Base-by-base conservation (phyloP, 1,139 yeast species). In the Eremothecium gossypii region DNA sequence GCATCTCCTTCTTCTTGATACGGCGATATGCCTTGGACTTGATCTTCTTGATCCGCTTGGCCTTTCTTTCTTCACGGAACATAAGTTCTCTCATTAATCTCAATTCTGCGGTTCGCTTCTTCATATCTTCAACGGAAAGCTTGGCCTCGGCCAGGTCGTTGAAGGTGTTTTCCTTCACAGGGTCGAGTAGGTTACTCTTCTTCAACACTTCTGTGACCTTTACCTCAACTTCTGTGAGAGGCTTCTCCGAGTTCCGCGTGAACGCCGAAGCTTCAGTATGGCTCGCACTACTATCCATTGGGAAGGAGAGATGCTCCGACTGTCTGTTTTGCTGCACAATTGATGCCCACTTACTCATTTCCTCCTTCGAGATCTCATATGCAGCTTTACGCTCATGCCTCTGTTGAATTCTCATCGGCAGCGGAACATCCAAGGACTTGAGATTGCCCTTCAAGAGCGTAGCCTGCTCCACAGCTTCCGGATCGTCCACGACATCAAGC, bases 21-120 rank as follows among this genome's bases (percentile, higher is more conserved):
- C 84, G 81, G 56, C 86, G 85, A 65, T 79, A 91, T 6, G 86
- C 75, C 64, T 89, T 93, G 36, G 96, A 86, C 64, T 91, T 91
- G 65, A 91, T 91, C 67, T 89, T 91, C 68, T 89, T 89, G 55
- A 91, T 74, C 54, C 99, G 75, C 62, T 77, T 86, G 14, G 97
- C 87, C 59, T 85, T 81, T 56, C 80, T 77, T 66, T 91, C 96
- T 57, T 91, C 96, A 57, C 97, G 75, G 66, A 87, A 91, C 95
- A 91, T 85, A 49, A 91, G 73, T 58, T 91, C 98, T 50, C 98
- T 76, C 96, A 87, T 87, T 56, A 83, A 65, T 53, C 97, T 74
- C 51, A 91, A 73, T 63, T 91, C 96, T 45, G 77, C 75, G 10
- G 94, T 82, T 50, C 95, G 75, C 58, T 79, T 77, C 47, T 70